Base-by-base conservation (phyloP, 768 basidiomycete species). In the Boletus edulis region DNA sequence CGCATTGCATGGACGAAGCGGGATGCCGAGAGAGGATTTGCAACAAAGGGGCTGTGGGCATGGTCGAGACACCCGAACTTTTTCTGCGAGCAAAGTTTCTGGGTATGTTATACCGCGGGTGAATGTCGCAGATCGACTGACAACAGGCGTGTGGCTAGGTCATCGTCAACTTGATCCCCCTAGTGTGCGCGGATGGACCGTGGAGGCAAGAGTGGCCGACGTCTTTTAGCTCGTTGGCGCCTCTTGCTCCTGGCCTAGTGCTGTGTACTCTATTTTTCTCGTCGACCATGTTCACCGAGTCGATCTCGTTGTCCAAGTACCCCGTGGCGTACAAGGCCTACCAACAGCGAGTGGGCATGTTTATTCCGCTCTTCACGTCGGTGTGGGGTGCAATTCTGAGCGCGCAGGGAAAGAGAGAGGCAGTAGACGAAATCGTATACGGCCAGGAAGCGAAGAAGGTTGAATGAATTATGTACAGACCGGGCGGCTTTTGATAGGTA, bases 51-150 rank as follows among this genome's bases (percentile, higher is more conserved):
- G 4, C 70, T 98, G 8, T 98, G 91, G 90, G 80, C 83, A 2
- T 95, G 85, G 78, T 84, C 83, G 3, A 77, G 96, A 15, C 96
- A 98, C 70, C 94, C 96, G 35, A 98, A 98, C 70, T 95, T 93
- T 67, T 73, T 86, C 1, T 94, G 90, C 68, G 96, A 98, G 69
- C 94, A 95, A 69, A 70, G 74, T 15, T 93, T 95, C 72, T 95
- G 88, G 88, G 87, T 89, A 59, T 40, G 83, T 74, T 15, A 1
- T 20, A 1, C 35, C 18, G 24, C 8, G 1, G 11, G 18, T 22
- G 4, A 13, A 47, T 24, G 18, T 9, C 9, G 17, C 8, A 22
- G 22, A 29, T 43, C 46, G n/a, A 53, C 53, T 60, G 20, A 63
- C 20, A 0, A 52, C n/a, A 44, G 8, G 27, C 27, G 31, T 34